phyloP scores from a whole-genome alignment of 2,329 filamentous ascomycete genomes.

The Fonsecaea pedrosoi region DNA sequence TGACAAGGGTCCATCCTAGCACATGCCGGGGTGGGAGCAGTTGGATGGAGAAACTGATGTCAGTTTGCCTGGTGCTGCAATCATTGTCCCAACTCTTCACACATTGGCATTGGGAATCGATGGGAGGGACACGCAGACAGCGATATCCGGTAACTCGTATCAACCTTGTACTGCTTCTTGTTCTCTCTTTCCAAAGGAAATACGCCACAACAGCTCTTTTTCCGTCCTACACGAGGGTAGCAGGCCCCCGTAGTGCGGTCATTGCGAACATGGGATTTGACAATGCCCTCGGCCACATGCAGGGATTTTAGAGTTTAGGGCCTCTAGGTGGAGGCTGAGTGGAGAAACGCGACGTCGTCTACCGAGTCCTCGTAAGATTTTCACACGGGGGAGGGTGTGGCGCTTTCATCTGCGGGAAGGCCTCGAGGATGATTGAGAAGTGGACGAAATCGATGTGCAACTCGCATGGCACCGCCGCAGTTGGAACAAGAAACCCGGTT shows the following conservation, averaged over 20 bases:
- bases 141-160: background rate
- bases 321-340: background rate
- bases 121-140: background rate
- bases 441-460: background rate
- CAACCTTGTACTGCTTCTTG: background rate
- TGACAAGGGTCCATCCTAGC: background rate
- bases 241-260: background rate
- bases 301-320: slow-evolving; percentile 5
- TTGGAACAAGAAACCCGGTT: slow-evolving; percentile 3
- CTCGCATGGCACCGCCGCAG: background rate
- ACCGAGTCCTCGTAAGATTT: background rate
- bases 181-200: background rate
- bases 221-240: background rate
- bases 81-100: background rate
- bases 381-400: background rate
- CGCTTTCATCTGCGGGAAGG: background rate
- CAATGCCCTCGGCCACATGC: background rate
- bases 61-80: background rate
- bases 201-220: background rate
- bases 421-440: background rate
- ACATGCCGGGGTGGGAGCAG: background rate
- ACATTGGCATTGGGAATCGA: background rate
- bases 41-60: slow-evolving; percentile 5
- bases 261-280: slow-evolving; percentile 2
- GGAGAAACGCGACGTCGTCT: background rate